These are phyloP conservation scores for Neurospora sp. DNA, from an alignment of 495 filamentous ascomycete genomes.

Conservation along the genomic window DNA sequence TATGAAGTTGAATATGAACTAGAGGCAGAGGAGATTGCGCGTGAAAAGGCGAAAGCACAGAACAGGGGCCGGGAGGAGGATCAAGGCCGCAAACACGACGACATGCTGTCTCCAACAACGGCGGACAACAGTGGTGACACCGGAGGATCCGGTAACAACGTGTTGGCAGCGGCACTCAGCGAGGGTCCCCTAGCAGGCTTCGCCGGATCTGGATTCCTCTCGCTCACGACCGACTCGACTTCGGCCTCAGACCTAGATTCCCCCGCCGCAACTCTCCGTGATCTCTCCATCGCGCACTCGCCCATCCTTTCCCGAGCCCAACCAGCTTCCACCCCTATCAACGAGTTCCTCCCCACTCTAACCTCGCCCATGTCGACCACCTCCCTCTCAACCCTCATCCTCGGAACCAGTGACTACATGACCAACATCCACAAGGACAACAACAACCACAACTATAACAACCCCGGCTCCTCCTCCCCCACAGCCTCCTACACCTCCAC, in stretches of 20 bases:
- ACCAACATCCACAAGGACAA: background rate
- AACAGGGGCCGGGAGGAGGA: conserved; percentile 2
- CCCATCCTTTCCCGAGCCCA: conserved; percentile 3
- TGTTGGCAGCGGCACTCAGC: conserved; percentile 7
- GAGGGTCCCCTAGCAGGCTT: conserved; percentile 13
- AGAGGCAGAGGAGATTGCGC: conserved; percentile 39
- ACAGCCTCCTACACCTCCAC: background rate
- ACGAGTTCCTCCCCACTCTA: conserved; percentile 2
- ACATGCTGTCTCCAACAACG: conserved; percentile 1
- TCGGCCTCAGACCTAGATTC: conserved; percentile 4
- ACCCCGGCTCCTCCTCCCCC: conserved; percentile 3
- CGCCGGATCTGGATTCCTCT: conserved; percentile 16
- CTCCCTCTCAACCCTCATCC: conserved; percentile 5
- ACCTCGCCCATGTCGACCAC: background rate
- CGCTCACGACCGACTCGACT: conserved; percentile 9
- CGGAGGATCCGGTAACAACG: conserved; percentile 7
- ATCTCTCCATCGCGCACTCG: conserved; percentile 17
- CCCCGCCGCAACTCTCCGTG: conserved; percentile 14
- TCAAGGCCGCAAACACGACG: background rate
- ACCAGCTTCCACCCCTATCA: background rate
- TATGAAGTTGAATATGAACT: conserved; percentile 48
- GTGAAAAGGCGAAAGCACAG: conserved; percentile 15
- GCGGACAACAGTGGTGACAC: conserved; percentile 7
- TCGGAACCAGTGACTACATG: background rate
- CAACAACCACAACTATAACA: background rate